These are phyloP conservation scores for Magnaporthiopsis incrustans DNA, from an alignment of 2,329 filamentous ascomycete genomes.

Conservation along the genomic window DNA sequence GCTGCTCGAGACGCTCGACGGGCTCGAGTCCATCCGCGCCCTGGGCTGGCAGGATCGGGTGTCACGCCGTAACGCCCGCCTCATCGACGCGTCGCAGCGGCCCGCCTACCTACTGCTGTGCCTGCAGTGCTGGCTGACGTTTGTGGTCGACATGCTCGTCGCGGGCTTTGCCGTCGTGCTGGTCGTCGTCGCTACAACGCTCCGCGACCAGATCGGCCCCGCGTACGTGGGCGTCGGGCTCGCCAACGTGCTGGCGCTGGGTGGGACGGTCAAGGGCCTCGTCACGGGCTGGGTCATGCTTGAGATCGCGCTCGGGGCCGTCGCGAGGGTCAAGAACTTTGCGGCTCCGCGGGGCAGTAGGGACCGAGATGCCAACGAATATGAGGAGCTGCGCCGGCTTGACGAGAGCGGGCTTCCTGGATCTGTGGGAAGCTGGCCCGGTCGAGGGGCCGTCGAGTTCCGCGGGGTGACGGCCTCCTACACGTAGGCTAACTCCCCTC, in stretches of 20 bases:
- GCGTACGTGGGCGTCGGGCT: constrained; percentile 25
- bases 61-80: constrained; percentile 33
- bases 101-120: constrained; percentile 50
- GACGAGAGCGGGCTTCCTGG: background rate
- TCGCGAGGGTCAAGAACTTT: constrained; percentile 16
- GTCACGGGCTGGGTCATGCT: constrained; percentile 20
- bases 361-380: background rate
- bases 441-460: constrained; percentile 7
- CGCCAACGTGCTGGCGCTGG: constrained; percentile 19
- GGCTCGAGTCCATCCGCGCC: constrained; percentile 41
- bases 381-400: background rate
- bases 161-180: constrained; percentile 26
- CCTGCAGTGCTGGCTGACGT: constrained; percentile 46
- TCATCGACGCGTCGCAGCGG: constrained; percentile 45
- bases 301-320: constrained; percentile 20
- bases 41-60: constrained; percentile 43
- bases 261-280: constrained; percentile 14
- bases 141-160: constrained; percentile 30
- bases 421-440: constrained; percentile 4
- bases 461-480: constrained; percentile 8
- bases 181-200: constrained; percentile 25
- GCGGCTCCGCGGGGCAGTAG: background rate
- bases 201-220: constrained; percentile 21
- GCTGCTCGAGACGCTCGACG: constrained; percentile 39
- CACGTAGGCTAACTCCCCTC: background rate